These are phyloP conservation scores for Crotalaria pallida DNA, from an alignment of 306 rosid genomes.

Conservation along the genomic window DNA sequence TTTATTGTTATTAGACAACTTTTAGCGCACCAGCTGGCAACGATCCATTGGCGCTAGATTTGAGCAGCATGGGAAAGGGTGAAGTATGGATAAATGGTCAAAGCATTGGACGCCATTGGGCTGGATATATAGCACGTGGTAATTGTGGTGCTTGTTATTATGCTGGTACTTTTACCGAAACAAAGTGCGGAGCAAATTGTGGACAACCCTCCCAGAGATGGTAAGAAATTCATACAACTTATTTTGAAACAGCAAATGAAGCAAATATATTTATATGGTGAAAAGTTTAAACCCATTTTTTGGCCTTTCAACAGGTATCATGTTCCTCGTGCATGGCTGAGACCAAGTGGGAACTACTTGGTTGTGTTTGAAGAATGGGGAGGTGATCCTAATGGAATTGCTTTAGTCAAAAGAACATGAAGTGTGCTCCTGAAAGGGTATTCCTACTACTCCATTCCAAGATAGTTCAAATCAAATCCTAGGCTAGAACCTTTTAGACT, in stretches of 20 bases:
- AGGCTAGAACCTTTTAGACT: background rate
- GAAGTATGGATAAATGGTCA: constrained; percentile 83
- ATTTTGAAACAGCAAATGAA: background rate
- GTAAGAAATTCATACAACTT: constrained; percentile 33
- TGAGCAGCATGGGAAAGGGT: constrained; percentile 82
- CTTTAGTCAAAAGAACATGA: constrained; percentile 58
- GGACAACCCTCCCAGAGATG: constrained; percentile 76
- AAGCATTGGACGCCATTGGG: constrained; percentile 87
- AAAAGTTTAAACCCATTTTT: background rate
- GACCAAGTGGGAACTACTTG: constrained; percentile 57
- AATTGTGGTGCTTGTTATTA: constrained; percentile 53
- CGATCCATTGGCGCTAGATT: constrained; percentile 81
- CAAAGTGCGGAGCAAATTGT: constrained; percentile 55
- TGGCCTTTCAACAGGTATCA: constrained; percentile 64
- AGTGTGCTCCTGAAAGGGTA: constrained; percentile 48
- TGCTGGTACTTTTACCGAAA: constrained; percentile 55
- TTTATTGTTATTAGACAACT: constrained; percentile 38
- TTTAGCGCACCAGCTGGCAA: constrained; percentile 60
- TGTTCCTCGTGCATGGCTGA: constrained; percentile 86
- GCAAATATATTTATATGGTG: background rate
- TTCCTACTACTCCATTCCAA: background rate
- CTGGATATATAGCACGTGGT: constrained; percentile 51
- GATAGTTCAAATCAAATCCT: background rate
- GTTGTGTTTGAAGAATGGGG: constrained; percentile 94
- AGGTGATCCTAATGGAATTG: constrained; percentile 62